These are phyloP conservation scores for Trichothecium roseum DNA, from an alignment of 2,329 filamentous ascomycete species.

Conservation along the genomic window DNA sequence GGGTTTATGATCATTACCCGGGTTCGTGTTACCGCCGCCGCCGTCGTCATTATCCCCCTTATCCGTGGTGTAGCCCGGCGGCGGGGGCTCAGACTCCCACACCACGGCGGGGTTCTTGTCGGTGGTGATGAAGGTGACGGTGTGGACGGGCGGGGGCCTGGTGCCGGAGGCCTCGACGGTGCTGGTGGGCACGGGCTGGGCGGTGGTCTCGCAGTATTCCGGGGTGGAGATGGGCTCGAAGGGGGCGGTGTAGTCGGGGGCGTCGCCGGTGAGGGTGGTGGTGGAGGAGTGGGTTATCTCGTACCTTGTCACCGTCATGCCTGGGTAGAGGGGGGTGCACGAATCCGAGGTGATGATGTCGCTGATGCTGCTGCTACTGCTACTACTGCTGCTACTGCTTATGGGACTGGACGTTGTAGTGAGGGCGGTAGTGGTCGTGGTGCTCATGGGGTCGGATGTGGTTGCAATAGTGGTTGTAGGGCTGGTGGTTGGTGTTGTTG, in stretches of 20 bases:
- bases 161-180: background rate
- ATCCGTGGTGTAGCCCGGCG: conserved; percentile 24
- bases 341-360: background rate
- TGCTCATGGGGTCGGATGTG: background rate
- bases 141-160: conserved; percentile 7
- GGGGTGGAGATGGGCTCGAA: conserved; percentile 30
- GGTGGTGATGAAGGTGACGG: conserved; percentile 37
- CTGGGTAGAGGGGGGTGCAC: conserved; percentile 20
- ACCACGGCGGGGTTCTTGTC: conserved; percentile 45
- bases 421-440: background rate
- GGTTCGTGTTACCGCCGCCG: background rate
- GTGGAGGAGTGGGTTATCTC: conserved; percentile 39
- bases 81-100: conserved; percentile 21
- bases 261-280: conserved; percentile 35
- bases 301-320: conserved; percentile 26
- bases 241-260: conserved; percentile 34
- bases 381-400: background rate
- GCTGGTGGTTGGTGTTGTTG: background rate
- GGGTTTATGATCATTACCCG: background rate
- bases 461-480: background rate
- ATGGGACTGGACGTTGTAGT: background rate
- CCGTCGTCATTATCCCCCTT: conserved; percentile 1
- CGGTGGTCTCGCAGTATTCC: conserved; percentile 20
- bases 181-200: background rate
- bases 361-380: background rate